phyloP scores from a whole-genome alignment of 208 protist genomes.

The Crithidia fasciculata region DNA sequence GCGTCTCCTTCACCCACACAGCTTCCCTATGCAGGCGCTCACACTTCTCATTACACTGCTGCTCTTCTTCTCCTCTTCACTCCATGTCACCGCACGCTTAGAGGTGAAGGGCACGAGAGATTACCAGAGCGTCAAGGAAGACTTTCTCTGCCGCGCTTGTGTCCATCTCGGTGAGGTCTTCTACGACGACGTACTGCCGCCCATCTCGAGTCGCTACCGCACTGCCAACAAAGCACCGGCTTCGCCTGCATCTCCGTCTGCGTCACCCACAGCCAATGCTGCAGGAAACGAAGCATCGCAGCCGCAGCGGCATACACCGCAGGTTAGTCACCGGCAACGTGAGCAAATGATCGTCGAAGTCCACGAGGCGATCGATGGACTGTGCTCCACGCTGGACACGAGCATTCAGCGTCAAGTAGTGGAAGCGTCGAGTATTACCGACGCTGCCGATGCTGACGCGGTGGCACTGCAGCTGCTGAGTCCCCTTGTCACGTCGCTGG shows the following conservation, averaged over 20 bases:
- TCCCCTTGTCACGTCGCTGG: conserved; percentile 2
- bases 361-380: conserved; percentile 35
- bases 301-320: neutral
- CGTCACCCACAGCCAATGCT: neutral
- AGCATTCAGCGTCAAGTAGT: neutral
- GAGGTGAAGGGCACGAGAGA: conserved; percentile 8
- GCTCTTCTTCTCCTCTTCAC: neutral
- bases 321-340: conserved; percentile 3
- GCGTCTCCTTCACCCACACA: too few relatives aligned
- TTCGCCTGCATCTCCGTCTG: neutral
- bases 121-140: conserved; percentile 27
- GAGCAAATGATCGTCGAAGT: conserved; percentile 35
- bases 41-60: too few relatives aligned
- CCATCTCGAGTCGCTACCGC: conserved; percentile 15
- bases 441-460: neutral
- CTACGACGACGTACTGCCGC: conserved; percentile 18
- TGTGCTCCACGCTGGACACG: conserved; percentile 21
- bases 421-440: neutral
- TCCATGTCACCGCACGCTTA: neutral
- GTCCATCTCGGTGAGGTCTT: conserved; percentile 23
- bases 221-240: neutral
- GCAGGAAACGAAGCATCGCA: too few relatives aligned
- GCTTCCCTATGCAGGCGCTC: too few relatives aligned
- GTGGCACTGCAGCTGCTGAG: conserved; percentile 11
- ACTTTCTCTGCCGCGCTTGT: conserved; percentile 37